Evolutionary conservation across 768 basidiomycete genomes (phyloP), one percentile per base, ranked within the genome.

Genomic region (Wakefieldia striispora): DNA sequence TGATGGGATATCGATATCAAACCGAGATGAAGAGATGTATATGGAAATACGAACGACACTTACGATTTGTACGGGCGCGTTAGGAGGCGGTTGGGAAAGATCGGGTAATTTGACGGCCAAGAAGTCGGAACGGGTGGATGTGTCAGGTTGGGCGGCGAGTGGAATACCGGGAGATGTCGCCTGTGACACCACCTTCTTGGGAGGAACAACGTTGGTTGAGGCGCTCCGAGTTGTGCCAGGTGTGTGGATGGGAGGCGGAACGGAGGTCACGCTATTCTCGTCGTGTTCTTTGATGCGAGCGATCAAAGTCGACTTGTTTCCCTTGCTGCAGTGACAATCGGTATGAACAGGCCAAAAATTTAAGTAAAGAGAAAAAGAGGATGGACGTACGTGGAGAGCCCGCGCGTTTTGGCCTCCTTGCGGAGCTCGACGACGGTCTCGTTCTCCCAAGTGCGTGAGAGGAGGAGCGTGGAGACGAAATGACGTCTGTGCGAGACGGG

Each of bases 71-170:
- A 80, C 72, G 19, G 75, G 74, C 5, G 65, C 55, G 43, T 72
- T 71, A 2, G 73, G 70, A 26, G 64, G 65, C 8, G 75, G 75
- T 20, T 68, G 66, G 19, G 77, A 72, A 14, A 79, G 61, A 53
- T 84, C 75, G 19, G 89, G 89, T 37, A 91, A 61, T 42, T 68
- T 72, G 57, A 86, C 64, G 52, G 75, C 73, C 55, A 81, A 60
- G 48, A 75, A 76, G 19, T 64, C 63, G 7, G 70, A 50, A 12
- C 68, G 62, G 19, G 56, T 40, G 27, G 52, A 50, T 14, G 47
- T 47, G 17, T 36, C 6, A 5, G 49, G 52, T 19, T 69, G 66
- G 3, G 71, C 49, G 17, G 68, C 54, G 19, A 74, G 64, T 16
- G 76, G 80, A 13, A 77, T 67, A 19, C 77, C 75, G 20, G 78